Evolutionary conservation across 257 asterid genomes (phyloP).

Genomic region (Leptodermis oblonga): DNA sequence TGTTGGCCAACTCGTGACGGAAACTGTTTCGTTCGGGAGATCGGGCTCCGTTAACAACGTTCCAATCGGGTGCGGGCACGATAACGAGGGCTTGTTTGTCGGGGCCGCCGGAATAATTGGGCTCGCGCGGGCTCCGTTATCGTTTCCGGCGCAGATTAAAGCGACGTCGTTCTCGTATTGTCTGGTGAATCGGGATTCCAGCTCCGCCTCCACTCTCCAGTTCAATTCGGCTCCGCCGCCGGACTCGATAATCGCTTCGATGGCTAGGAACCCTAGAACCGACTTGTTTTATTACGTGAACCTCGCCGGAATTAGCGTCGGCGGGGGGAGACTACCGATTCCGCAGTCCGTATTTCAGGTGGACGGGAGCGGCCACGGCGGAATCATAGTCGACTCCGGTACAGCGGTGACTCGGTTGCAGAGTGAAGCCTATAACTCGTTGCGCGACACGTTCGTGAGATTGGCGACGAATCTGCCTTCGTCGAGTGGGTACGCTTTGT

Average conservation of each 20-base stretch:
- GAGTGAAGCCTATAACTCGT: slow-evolving; percentile 37
- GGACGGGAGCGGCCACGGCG: slow-evolving; percentile 54
- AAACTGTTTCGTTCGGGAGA: slow-evolving; percentile 54
- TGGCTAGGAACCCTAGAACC: slow-evolving; percentile 34
- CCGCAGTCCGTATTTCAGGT: slow-evolving; percentile 36
- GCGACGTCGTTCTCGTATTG: slow-evolving; percentile 81
- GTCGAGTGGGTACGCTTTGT: slow-evolving; percentile 36
- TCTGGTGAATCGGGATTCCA: slow-evolving; percentile 67
- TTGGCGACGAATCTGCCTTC: slow-evolving; percentile 21
- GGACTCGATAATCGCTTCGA: slow-evolving; percentile 53
- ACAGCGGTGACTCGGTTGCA: slow-evolving; percentile 77
- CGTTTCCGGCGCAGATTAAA: slow-evolving; percentile 58
- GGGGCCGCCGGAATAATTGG: slow-evolving; percentile 71
- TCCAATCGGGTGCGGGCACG: slow-evolving; percentile 79
- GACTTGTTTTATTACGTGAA: slow-evolving; percentile 53
- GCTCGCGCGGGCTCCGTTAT: slow-evolving; percentile 59
- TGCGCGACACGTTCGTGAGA: slow-evolving; percentile 50
- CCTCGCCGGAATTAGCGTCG: slow-evolving; percentile 59
- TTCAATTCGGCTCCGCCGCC: slow-evolving; percentile 55
- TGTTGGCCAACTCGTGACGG: slow-evolving; percentile 56
- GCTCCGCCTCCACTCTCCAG: slow-evolving; percentile 57
- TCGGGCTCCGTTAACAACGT: slow-evolving; percentile 40
- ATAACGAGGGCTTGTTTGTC: slow-evolving; percentile 56
- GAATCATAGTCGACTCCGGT: slow-evolving; percentile 85
- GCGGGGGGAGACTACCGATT: slow-evolving; percentile 34